A percentile compares a stretch with the other conserved stretches of the same genome.
Conservation (phyloP, 2,329 filamentous ascomycete genomes). For the Talaromyces islandicus region DNA sequence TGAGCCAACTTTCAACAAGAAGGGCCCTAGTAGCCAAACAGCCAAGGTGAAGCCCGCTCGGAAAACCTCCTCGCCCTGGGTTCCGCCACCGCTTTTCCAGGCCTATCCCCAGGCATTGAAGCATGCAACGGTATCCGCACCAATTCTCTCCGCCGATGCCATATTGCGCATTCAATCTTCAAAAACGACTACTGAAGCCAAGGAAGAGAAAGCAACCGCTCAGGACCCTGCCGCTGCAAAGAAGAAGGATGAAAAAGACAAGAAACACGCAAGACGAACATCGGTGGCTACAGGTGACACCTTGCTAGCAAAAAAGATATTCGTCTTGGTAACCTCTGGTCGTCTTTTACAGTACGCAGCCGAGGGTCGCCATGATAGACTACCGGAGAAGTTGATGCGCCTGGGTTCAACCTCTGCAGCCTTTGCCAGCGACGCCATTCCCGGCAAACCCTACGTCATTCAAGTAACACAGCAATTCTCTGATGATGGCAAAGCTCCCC, state of each 20-base stretch:
- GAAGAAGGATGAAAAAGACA: constrained; percentile 30
- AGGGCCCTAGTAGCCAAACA: constrained; percentile 12
- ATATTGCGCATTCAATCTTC: constrained; percentile 53
- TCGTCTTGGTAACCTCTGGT: constrained; percentile 38
- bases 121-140: constrained; percentile 63
- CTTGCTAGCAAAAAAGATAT: constrained; percentile 41
- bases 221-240: constrained; percentile 19
- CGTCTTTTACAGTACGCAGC: constrained; percentile 42
- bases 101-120: constrained; percentile 80
- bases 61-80: constrained; percentile 44
- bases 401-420: constrained; percentile 41
- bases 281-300: constrained; percentile 33
- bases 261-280: constrained; percentile 28
- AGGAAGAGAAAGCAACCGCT: constrained; percentile 11
- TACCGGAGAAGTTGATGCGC: constrained; percentile 43
- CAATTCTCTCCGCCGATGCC: constrained; percentile 61
- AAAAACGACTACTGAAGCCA: constrained; percentile 14
- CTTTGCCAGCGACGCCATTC: constrained; percentile 45
- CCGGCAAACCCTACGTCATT: constrained; percentile 44
- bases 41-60: constrained; percentile 18
- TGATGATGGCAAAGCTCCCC: constrained; percentile 20
- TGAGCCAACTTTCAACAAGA: constrained; percentile 3
- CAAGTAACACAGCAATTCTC: constrained; percentile 37
- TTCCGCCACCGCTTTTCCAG: constrained; percentile 73
- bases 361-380: constrained; percentile 38